phyloP scores from a whole-genome alignment of 2,329 filamentous ascomycete species.

The Sarocladium kiliense region DNA sequence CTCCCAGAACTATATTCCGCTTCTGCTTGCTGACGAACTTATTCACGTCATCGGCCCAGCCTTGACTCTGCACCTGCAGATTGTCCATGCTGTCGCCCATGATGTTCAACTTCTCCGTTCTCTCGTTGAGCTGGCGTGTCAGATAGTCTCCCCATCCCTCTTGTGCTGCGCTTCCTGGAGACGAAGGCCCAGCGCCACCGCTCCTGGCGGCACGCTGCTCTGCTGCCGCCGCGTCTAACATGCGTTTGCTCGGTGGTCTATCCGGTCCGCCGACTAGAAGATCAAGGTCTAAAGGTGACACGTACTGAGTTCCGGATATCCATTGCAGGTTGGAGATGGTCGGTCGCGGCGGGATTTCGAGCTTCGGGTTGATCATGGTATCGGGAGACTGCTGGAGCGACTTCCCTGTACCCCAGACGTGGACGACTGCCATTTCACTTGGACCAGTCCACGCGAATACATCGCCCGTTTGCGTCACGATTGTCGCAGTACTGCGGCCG shows the following conservation, averaged over 20 bases:
- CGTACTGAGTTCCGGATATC: constrained; percentile 90
- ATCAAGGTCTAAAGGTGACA: constrained; percentile 83
- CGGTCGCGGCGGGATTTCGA: constrained; percentile 70
- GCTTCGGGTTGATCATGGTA: constrained; percentile 70
- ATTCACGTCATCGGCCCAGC: constrained; percentile 81
- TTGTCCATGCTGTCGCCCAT: constrained; percentile 82
- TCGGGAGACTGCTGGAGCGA: constrained; percentile 61
- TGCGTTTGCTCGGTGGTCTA: constrained; percentile 81
- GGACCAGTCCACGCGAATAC: constrained; percentile 86
- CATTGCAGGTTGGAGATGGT: constrained; percentile 95
- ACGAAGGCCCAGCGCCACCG: constrained; percentile 19
- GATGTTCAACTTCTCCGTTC: constrained; percentile 80
- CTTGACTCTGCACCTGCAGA: constrained; percentile 72
- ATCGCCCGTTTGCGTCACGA: constrained; percentile 73
- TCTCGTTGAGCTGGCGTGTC: constrained; percentile 79
- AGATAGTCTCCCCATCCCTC: constrained; percentile 78
- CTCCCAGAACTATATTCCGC: constrained; percentile 71
- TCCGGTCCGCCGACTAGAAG: constrained; percentile 84
- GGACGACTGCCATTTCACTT: constrained; percentile 76
- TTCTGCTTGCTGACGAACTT: constrained; percentile 88
- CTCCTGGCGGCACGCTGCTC: constrained; percentile 60
- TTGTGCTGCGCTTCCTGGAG: constrained; percentile 26
- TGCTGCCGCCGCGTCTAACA: constrained; percentile 72
- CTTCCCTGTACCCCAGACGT: constrained; percentile 75
- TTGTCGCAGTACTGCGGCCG: constrained; percentile 61